Percentiles rank a stretch among this genome's conserved stretches.
phyloP scores from a whole-genome alignment of 2,329 filamentous ascomycete species.

The Penicillium sclerotiorum region DNA sequence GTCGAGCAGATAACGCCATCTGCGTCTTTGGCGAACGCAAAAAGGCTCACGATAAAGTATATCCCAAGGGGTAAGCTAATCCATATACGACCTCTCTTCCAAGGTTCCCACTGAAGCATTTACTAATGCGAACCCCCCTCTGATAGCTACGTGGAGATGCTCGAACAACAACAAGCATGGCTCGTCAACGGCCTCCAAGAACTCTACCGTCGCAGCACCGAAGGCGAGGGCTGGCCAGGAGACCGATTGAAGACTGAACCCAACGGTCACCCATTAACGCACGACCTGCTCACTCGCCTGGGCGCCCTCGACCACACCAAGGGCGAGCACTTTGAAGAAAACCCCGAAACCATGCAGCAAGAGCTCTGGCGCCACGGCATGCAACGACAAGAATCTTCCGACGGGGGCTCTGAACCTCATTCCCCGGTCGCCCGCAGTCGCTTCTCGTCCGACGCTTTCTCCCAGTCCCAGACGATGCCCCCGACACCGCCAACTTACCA shows the following conservation, averaged over 20 bases:
- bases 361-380: slow-evolving; percentile 56
- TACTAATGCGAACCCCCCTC: slow-evolving; percentile 16
- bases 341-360: slow-evolving; percentile 58
- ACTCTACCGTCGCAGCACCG: slow-evolving; percentile 57
- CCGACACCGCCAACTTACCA: slow-evolving; percentile 44
- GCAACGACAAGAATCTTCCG: slow-evolving; percentile 58
- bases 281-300: slow-evolving; percentile 64
- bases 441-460: slow-evolving; percentile 34
- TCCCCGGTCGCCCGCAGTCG: slow-evolving; percentile 39
- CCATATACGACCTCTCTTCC: not conserved
- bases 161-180: slow-evolving; percentile 66
- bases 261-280: slow-evolving; percentile 62
- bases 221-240: slow-evolving; percentile 60
- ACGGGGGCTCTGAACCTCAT: slow-evolving; percentile 60
- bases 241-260: slow-evolving; percentile 53
- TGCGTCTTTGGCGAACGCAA: slow-evolving; percentile 68
- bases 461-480: slow-evolving; percentile 34
- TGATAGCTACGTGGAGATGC: slow-evolving; percentile 65
- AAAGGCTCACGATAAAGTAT: slow-evolving; percentile 68
- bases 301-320: slow-evolving; percentile 58
- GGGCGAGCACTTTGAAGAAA: slow-evolving; percentile 62
- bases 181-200: slow-evolving; percentile 64
- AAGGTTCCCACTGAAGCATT: no score
- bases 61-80: slow-evolving; percentile 64
- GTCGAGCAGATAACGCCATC: slow-evolving; percentile 65